These are phyloP conservation scores for Microsporum ferrugineum DNA, from an alignment of 2,329 filamentous ascomycete genomes.

Conservation along the genomic window DNA sequence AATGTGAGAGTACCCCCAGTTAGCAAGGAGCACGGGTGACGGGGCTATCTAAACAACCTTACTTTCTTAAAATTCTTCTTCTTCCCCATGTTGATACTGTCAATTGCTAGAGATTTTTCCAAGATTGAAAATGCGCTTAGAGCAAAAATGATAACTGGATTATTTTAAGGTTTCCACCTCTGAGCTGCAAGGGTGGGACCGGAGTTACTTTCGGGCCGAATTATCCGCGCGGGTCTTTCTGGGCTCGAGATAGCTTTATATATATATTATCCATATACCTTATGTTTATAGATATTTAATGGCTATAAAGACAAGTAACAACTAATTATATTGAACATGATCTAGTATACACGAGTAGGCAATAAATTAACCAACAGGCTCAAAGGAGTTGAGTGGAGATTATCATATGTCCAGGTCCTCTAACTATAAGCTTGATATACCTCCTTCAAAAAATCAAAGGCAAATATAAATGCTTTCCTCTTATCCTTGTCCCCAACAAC, in stretches of 20 bases:
- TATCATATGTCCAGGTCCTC: too few relatives aligned
- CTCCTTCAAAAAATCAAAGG: conserved; percentile 9
- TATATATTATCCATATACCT: too few relatives aligned
- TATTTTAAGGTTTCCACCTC: neutral
- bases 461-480: conserved; percentile 9
- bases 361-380: neutral
- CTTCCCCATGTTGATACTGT: neutral
- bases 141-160: neutral
- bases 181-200: conserved; percentile 1
- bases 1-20: neutral
- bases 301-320: too few relatives aligned
- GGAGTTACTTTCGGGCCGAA: neutral
- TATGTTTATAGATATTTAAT: too few relatives aligned
- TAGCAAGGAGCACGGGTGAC: neutral
- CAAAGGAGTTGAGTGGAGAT: neutral
- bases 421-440: conserved; percentile 9
- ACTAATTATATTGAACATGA: neutral
- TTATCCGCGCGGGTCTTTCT: neutral
- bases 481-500: conserved; percentile 11
- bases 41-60: neutral
- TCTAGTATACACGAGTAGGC: neutral
- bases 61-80: conserved; percentile 2
- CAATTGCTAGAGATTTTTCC: neutral
- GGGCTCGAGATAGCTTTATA: too few relatives aligned
- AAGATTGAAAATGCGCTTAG: neutral